Evolutionary conservation across 2,329 filamentous ascomycete genomes (phyloP).

Genomic region (Aureobasidium mangrovei): DNA sequence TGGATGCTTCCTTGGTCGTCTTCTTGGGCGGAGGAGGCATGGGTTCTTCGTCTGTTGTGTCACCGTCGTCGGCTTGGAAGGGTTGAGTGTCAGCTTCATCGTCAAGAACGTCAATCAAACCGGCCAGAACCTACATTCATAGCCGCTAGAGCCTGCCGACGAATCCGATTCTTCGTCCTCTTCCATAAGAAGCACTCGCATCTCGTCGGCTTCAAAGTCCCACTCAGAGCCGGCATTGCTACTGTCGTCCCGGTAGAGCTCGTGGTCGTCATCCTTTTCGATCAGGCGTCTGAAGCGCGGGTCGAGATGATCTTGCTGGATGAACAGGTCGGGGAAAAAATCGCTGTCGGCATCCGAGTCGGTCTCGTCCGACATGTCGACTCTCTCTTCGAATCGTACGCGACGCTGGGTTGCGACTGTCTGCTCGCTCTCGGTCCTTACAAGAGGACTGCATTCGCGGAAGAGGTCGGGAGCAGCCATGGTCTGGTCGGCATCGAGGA

Average conservation of each 20-base stretch:
- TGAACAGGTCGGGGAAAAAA: conserved; percentile 29
- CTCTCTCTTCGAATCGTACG: conserved; percentile 28
- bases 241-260: conserved; percentile 20
- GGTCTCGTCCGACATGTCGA: conserved; percentile 22
- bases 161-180: conserved; percentile 25
- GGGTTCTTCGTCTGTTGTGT: conserved; percentile 27
- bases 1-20: not conserved
- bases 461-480: conserved; percentile 10
- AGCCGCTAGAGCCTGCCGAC: conserved; percentile 21
- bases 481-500: conserved; percentile 7
- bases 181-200: conserved; percentile 23
- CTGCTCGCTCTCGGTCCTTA: conserved; percentile 17
- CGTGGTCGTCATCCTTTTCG: conserved; percentile 22
- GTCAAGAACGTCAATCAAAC: not conserved
- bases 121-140: conserved; percentile 24
- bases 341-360: conserved; percentile 25
- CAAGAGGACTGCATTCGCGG: not conserved
- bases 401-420: conserved; percentile 23
- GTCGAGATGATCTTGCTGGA: conserved; percentile 22
- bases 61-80: conserved; percentile 27
- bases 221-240: conserved; percentile 26
- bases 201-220: conserved; percentile 28
- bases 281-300: conserved; percentile 17
- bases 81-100: conserved; percentile 18
- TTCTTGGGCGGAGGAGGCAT: conserved; percentile 12